Evolutionary conservation across 805 yeast genomes (phyloP), one percentile per base, ranked within the genome.

Genomic region (Candida xiaguanensis): DNA sequence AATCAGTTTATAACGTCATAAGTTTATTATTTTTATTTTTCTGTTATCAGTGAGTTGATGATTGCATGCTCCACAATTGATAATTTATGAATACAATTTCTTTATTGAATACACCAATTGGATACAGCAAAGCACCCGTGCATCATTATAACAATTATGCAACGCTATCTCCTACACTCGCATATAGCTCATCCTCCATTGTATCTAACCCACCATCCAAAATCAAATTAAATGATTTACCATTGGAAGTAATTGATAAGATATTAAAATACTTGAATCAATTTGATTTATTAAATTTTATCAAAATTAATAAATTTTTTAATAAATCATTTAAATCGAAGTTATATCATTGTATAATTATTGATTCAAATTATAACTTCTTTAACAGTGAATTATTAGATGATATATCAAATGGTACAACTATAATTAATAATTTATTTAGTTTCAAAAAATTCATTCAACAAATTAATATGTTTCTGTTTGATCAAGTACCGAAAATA

Each of bases 391-490:
- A 62, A 43, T 46, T n/a, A n/a, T n/a, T 44, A 37, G 43, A 41
- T 15, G 44, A n/a, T n/a, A n/a, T n/a, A n/a, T n/a, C 34, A 38
- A 36, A 35, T 34, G 20, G 44, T 20, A 38, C 65, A 2, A n/a
- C n/a, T n/a, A 68, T 56, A 43, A 59, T 71, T 40, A 68, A 65
- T 37, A 57, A 63, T 42, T 54, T 63, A 11, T 67, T 62, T 52
- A 69, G 61, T 37, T 57, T 73, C 36, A 67, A 68, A 45, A 54
- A 51, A 31, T 63, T 71, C 30, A 47, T 70, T 32, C 43, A 43
- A 14, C 30, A 45, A 6, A 49, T 50, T 30, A 43, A 46, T 25
- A 16, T 35, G 6, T 17, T 18, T 25, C n/a, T 35, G 6, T 17
- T 18, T 26, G 28, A 4, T 34, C 20, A 8, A 51, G 66, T 3